Evolutionary conservation across 768 basidiomycete species (phyloP).

Genomic region (Leccinum pellstonianum): DNA sequence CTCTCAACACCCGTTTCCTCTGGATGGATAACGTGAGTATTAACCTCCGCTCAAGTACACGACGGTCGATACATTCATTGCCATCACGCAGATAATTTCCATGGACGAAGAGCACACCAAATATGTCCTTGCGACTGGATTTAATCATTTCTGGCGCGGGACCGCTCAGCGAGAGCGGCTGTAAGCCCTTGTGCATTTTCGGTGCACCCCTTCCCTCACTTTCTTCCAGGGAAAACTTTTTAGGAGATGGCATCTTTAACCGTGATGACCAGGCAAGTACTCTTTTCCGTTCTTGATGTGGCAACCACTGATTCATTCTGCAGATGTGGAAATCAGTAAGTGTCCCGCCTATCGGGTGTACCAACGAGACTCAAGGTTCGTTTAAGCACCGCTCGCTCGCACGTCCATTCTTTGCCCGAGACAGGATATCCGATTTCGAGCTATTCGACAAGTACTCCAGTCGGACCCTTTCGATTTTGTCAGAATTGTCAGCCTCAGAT

Average conservation of each 20-base stretch:
- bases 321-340: conserved; percentile 65
- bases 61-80: neutral
- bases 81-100: conserved; percentile 54
- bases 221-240: conserved; percentile 42
- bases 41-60: neutral
- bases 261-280: conserved; percentile 63
- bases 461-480: conserved; percentile 50
- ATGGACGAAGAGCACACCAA: conserved; percentile 74
- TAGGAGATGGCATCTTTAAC: conserved; percentile 79
- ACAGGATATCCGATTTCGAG: conserved; percentile 68
- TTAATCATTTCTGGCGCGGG: conserved; percentile 68
- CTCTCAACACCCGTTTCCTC: conserved; percentile 64
- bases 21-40: conserved; percentile 65
- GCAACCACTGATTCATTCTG: conserved; percentile 8
- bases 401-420: conserved; percentile 74
- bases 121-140: conserved; percentile 63
- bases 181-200: conserved; percentile 37
- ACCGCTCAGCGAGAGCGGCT: conserved; percentile 61
- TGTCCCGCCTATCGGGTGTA: neutral
- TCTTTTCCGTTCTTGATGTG: neutral
- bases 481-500: conserved; percentile 35
- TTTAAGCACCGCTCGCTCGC: conserved; percentile 61
- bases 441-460: conserved; percentile 57
- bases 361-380: conserved; percentile 7
- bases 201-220: conserved; percentile 9